Conservation (phyloP, 768 basidiomycete genomes). For the Cantharellus cinnabarinus region DNA sequence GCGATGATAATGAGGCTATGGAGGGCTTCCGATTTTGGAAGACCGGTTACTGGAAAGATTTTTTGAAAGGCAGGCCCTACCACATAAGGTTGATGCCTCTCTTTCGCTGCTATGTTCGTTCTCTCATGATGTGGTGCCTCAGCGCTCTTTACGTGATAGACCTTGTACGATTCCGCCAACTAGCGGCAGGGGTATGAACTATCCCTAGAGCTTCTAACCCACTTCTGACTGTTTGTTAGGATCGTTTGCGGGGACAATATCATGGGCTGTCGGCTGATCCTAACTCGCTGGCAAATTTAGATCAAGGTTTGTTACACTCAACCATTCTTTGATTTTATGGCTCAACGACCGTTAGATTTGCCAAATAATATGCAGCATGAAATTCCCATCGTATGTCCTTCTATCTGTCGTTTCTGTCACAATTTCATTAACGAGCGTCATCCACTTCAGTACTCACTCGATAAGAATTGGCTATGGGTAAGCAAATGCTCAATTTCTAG, state of each 20-base stretch:
- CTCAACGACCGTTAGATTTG: conserved; percentile 34
- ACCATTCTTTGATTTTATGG: not conserved
- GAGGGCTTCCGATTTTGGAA: conserved; percentile 99
- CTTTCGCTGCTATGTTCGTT: not conserved
- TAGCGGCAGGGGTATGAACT: conserved; percentile 34
- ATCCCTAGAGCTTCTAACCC: not conserved
- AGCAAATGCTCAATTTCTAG: not conserved
- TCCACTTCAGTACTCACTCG: conserved; percentile 48
- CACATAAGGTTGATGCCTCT: conserved; percentile 61
- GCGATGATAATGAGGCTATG: conserved; percentile 83
- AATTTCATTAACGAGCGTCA: not conserved
- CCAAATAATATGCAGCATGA: conserved; percentile 87
- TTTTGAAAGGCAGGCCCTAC: conserved; percentile 65
- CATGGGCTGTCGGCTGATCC: conserved; percentile 90
- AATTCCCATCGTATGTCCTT: conserved; percentile 67
- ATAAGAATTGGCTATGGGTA: conserved; percentile 94
- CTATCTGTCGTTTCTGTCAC: conserved; percentile 2
- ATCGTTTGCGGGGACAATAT: conserved; percentile 77
- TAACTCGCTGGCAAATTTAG: conserved; percentile 79
- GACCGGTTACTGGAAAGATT: conserved; percentile 86
- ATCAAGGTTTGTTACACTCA: conserved; percentile 42
- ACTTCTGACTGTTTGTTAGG: conserved; percentile 23
- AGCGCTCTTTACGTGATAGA: conserved; percentile 95
- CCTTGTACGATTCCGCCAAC: conserved; percentile 71
- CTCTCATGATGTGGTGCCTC: not conserved